Evolutionary conservation across 495 filamentous ascomycete genomes (phyloP).

Genomic region (Neurospora discreta): DNA sequence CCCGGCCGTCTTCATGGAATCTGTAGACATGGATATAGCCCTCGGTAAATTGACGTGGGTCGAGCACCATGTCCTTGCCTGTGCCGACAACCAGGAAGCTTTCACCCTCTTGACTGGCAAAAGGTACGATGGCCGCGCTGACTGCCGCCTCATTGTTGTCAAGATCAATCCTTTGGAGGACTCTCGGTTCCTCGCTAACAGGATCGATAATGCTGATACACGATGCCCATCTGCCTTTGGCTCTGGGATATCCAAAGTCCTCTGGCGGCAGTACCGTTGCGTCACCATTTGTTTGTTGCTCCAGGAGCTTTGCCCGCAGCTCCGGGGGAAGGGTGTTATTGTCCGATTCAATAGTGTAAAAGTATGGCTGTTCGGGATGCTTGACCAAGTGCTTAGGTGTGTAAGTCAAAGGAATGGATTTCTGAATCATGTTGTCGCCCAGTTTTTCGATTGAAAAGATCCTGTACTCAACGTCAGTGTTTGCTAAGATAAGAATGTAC

Average conservation of each 20-base stretch:
- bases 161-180: constrained; percentile 66
- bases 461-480: constrained; percentile 34
- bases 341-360: constrained; percentile 89
- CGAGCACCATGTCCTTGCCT: constrained; percentile 74
- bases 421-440: constrained; percentile 75
- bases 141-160: constrained; percentile 87
- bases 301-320: constrained; percentile 58
- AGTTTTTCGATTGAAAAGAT: constrained; percentile 88
- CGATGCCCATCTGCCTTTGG: constrained; percentile 80
- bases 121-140: constrained; percentile 71
- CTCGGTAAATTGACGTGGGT: constrained; percentile 58
- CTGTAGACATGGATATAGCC: constrained; percentile 92
- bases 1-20: constrained; percentile 73
- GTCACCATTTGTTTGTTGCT: constrained; percentile 64
- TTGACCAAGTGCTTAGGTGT: constrained; percentile 81
- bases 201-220: constrained; percentile 89
- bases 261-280: constrained; percentile 56
- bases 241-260: constrained; percentile 84
- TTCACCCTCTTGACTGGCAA: constrained; percentile 80
- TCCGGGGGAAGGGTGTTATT: constrained; percentile 73
- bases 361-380: constrained; percentile 77
- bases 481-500: background rate
- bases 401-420: constrained; percentile 78
- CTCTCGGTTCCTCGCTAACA: constrained; percentile 50
- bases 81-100: constrained; percentile 88